Base-by-base conservation (phyloP, 108 stramenopile genomes). In the Epipyxis sp. region DNA sequence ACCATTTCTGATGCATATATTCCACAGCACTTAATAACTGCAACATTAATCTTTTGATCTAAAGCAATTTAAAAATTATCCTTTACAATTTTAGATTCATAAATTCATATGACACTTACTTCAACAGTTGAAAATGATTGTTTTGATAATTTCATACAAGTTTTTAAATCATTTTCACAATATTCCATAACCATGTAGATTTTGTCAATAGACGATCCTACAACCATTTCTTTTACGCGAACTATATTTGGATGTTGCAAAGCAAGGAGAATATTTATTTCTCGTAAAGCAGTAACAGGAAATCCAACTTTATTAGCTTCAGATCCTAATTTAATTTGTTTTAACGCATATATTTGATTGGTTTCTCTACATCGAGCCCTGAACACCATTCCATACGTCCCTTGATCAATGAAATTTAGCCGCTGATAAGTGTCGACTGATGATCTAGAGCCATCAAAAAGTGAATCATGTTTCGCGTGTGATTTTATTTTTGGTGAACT, bases 151-250 rank as follows among this genome's bases (percentile, higher is more conserved):
- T 74, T 27, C 71, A 74, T 74, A 6, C 6, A 6, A 35, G 71
- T 30, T 76, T 83, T 83, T 40, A 86, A 81, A 59, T 86, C 86
- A 59, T 84, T 80, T 54, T 86, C 86, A 59, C 80, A 82, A 77
- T 82, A 82, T 78, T 84, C 86, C 86, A 86, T 86, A 25, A 86
- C 86, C 86, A 86, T 86, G 80, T 86, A 86, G 20, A 84, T 58
- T 78, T 84, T 84, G 77, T 86, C 86, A 27, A 85, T 58, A 57
- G 78, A 82, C 40, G 59, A 69, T 0, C 86, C 86, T 37, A 84
- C 44, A 37, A 86, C 86, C 86, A 86, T 86, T 59, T 86, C 86
- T 40, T 58, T 45, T 13, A 80, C 85, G 1, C 80, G 34, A 34
- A 86, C 80, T 50, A 86, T 86, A 81, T 86, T 86, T 20, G 83